Evolutionary conservation across 2,329 filamentous ascomycete species (phyloP).

Genomic region (Monilinia aucupariae): DNA sequence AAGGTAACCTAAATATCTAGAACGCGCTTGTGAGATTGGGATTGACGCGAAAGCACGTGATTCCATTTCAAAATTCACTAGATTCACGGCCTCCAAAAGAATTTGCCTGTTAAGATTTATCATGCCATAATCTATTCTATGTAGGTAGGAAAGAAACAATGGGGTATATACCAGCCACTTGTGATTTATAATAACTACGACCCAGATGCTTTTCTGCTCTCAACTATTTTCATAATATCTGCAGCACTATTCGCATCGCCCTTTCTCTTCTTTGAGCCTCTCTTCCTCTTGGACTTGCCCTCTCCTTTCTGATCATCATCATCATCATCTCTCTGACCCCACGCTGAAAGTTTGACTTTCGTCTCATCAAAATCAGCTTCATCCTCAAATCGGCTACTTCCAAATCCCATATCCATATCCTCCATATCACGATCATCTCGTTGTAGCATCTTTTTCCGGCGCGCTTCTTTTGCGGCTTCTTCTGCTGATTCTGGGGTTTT

Average conservation of each 20-base stretch:
- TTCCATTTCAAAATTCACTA: too few relatives aligned
- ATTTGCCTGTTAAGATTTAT: neutral
- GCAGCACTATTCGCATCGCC: constrained; percentile 72
- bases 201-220: constrained; percentile 38
- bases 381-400: constrained; percentile 79
- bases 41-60: constrained; percentile 1
- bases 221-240: constrained; percentile 76
- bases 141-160: neutral
- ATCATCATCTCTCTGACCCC: constrained; percentile 53
- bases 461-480: constrained; percentile 56
- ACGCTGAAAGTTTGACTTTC: constrained; percentile 63
- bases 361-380: constrained; percentile 72
- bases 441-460: constrained; percentile 68
- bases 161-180: neutral
- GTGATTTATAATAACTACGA: neutral
- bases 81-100: neutral
- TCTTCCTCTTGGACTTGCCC: constrained; percentile 57
- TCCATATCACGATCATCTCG: constrained; percentile 74
- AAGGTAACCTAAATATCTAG: neutral
- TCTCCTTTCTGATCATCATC: constrained; percentile 40
- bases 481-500: constrained; percentile 40
- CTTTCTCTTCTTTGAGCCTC: constrained; percentile 69
- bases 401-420: constrained; percentile 93
- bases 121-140: neutral
- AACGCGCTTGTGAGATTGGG: neutral